Evolutionary conservation across 2,329 filamentous ascomycete genomes (phyloP), one percentile per base, ranked within the genome.

Genomic region (Neonectria faginata): DNA sequence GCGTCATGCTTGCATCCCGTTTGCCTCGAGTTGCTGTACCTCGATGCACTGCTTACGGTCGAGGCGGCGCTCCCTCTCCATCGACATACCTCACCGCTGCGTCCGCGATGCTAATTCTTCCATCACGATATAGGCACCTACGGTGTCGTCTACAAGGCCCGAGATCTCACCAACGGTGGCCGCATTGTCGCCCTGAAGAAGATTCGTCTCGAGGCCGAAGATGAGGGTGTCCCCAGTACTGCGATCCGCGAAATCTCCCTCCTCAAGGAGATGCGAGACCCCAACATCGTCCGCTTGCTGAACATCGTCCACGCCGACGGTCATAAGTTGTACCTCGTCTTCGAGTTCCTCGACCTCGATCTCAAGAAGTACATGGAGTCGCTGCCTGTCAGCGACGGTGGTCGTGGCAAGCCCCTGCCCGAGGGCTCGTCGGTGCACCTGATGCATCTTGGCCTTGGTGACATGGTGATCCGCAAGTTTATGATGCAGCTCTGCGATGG

Each of bases 301-400:
- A 97, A 97, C 83, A 97, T 97, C 70, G 93, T 97, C 57, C 94
- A 97, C 79, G 93, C 94, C 76, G 94, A 97, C 78, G 93, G 94
- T 61, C 93, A 97, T 83, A 97, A 97, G 83, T 88, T 97, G 55
- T 97, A 97, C 80, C 91, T 97, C 52, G 94, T 97, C 72, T 92
- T 94, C 69, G 94, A 97, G 79, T 97, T 92, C 80, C 90, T 97
- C 71, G 94, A 97, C 76, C 86, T 95, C 62, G 94, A 97, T 75
- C 84, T 97, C 73, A 97, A 97, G 84, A 97, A 97, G 80, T 97
- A 97, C 81, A 97, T 97, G 93, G 94, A 97, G 80, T 88, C 93
- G 7, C 86, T 97, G 47, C 93, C 93, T 4, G 89, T 95, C 63
- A 91, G 86, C 75, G 92, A 97, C 75, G 93, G 93, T 71, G 93